Evolutionary conservation across 2,329 filamentous ascomycete species (phyloP), one percentile per base, ranked within the genome.

Genomic region (Aspergillus sp.): DNA sequence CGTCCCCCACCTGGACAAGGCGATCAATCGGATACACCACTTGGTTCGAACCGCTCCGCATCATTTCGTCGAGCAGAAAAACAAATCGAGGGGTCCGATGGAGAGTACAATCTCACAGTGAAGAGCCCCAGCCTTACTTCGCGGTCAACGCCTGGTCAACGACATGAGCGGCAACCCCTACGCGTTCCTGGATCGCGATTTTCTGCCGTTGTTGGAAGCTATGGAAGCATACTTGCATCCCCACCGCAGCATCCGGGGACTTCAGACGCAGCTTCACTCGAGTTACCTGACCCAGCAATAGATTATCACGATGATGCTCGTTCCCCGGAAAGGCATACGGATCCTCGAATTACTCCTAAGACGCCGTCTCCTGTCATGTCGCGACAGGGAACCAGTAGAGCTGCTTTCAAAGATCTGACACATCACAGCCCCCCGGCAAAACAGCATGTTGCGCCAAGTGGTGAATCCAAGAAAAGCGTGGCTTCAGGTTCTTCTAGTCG

Each of bases 141-240:
- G 3, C 66, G 68, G 49, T 72, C 73, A 12, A 72, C 70, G 13
- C 73, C 77, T 3, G 70, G 73, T n/a, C 64, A 69, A 4, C 73
- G 73, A 51, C 70, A 73, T n/a, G 72, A 75, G 54, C 70, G 71
- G 52, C 72, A 70, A 37, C 72, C 73, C 12, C 62, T 75, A 39
- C 71, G 67, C 39, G 68, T 66, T 2, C 68, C 73, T 5, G 64
- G 67, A 33, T 72, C 73, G 5, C 70, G 73, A 7, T 73, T 75
- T 47, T 70, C 70, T 7, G 68, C 70, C 20, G 63, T 63, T 15
- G 66, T 81, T 64, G 80, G 77, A 37, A 80, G 79, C 62, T 89
- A 89, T 78, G 86, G 86, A 46, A 88, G 86, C 68, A 87, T 89
- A 64, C 73, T 86, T 9, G 80, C 81, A 7, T 83, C 82, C 27